Evolutionary conservation across 345 rosid species (phyloP), one percentile per base, ranked within the genome.

Genomic region (Gossypium arboreum): DNA sequence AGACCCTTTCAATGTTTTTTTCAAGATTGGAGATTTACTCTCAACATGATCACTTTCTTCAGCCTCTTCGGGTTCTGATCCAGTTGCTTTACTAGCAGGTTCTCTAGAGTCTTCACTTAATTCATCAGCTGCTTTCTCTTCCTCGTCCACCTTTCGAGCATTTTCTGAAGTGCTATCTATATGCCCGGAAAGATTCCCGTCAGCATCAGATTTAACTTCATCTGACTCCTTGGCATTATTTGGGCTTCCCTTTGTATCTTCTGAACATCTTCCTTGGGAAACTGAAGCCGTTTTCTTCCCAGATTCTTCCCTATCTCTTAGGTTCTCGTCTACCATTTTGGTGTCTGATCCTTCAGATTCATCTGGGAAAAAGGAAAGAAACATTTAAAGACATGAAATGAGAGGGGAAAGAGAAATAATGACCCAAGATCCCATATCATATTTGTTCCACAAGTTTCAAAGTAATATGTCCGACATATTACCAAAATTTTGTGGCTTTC

Each of bases 121-220:
- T 68, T 85, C 79, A 66, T 72, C 89, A 16, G 60, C 56, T 25
- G 82, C 81, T 76, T 78, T 84, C 65, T 82, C 84, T 68, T 50
- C 72, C n/a, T 72, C 81, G 50, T 61, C 86, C 63, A 34, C 63
- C 34, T 80, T 81, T 77, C 75, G 70, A 60, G 73, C 78, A 70
- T 85, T 86, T 72, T 74, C 79, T 12, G 79, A 73, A 52, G 34
- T 79, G 63, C 72, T 81, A 57, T 43, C 82, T 25, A 44, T 18
- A 64, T 83, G 82, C 50, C 66, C 73, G n/a, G 73, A 74, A 60
- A 45, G 78, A 70, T 82, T 79, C 12, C 72, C 88, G 73, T 82
- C 87, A 29, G 85, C 81, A 76, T 78, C 86, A n/a, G 87, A 73
- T 85, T 82, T 84, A 60, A 70, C 85, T 78, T 81, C 86, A 27